phyloP scores from a whole-genome alignment of 768 basidiomycete genomes.

The Leucocoprinus leucothites region DNA sequence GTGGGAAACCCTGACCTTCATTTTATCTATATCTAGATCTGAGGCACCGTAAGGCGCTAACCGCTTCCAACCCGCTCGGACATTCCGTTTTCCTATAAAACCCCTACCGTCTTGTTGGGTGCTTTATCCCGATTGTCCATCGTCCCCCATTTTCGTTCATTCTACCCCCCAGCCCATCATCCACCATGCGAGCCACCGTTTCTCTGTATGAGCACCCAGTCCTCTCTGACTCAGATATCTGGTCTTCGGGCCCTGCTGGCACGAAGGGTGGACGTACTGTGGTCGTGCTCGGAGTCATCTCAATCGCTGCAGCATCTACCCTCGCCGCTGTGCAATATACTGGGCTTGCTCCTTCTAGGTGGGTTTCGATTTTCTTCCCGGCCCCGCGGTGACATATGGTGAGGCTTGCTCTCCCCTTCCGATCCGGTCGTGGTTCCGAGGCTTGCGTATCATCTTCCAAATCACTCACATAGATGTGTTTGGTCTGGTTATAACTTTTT shows the following conservation, averaged over 20 bases:
- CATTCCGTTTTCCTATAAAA: slow-evolving; percentile 3
- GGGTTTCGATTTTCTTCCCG: slow-evolving; percentile 14
- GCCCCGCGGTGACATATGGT: slow-evolving; percentile 3
- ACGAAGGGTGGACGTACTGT: slow-evolving; percentile 18
- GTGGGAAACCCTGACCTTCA: background rate
- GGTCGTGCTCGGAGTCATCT: slow-evolving; percentile 29
- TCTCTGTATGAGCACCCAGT: slow-evolving; percentile 37
- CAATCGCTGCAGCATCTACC: slow-evolving; percentile 27
- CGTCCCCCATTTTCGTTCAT: background rate
- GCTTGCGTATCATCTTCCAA: too few relatives aligned
- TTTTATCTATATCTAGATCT: slow-evolving; percentile 11
- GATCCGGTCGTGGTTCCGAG: background rate
- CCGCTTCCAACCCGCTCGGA: background rate
- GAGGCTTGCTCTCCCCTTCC: background rate
- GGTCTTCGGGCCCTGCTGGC: slow-evolving; percentile 27
- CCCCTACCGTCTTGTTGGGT: background rate
- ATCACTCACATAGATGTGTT: background rate
- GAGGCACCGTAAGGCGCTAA: slow-evolving; percentile 4
- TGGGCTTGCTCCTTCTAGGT: slow-evolving; percentile 24
- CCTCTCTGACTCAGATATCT: slow-evolving; percentile 37
- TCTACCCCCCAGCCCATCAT: background rate
- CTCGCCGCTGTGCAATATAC: slow-evolving; percentile 30
- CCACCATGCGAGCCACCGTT: slow-evolving; percentile 33
- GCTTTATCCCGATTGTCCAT: background rate
- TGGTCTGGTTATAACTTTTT: background rate